Base-by-base conservation (phyloP, 345 rosid species). In the Orychophragmus violaceus region DNA sequence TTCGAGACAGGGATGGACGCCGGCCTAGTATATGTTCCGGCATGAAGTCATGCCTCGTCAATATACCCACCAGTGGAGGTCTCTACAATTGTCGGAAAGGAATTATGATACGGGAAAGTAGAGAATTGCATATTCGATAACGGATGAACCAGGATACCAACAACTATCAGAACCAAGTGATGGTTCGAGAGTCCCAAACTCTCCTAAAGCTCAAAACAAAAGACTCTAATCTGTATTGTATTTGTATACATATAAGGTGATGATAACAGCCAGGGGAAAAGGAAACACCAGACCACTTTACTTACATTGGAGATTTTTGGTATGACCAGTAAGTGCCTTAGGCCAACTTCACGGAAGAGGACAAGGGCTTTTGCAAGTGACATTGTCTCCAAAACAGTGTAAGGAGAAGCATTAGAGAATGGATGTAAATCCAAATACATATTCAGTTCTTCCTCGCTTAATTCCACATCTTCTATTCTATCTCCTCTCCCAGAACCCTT, bases 21-120 rank as follows among this genome's bases (percentile, higher is more conserved):
- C 90, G 68, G 58, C 80, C 83, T 76, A 88, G 62, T 68, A 88
- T 69, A 69, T 94, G 97, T 76, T 81, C 92, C 1, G 90, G 84
- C 96, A 90, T 93, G 88, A 93, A 93, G 76, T 90, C 98, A 18
- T 90, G 97, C 79, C 96, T 78, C 5, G 98, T 88, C 59, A 93
- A 60, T 74, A 93, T 85, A 16, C 97, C 97, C 61, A 85, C 90
- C 24, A 90, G 81, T 2, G 97, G 94, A 12, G 84, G 77, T 66
- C 88, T 80, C 97, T 90, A 88, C 81, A 82, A 59, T 22, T 2
- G 36, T 35, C 56, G 27, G 16, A 23, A 62, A 46, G 11, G 24
- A 32, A 33, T 33, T 32, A 28, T 23, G 5, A 69, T 37, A 65
- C 1, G 0, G 10, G 13, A 52, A 22, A 35, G 21, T 23, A 58